phyloP scores from a whole-genome alignment of 140 eudicot genomes.

The Artemisia princeps region DNA sequence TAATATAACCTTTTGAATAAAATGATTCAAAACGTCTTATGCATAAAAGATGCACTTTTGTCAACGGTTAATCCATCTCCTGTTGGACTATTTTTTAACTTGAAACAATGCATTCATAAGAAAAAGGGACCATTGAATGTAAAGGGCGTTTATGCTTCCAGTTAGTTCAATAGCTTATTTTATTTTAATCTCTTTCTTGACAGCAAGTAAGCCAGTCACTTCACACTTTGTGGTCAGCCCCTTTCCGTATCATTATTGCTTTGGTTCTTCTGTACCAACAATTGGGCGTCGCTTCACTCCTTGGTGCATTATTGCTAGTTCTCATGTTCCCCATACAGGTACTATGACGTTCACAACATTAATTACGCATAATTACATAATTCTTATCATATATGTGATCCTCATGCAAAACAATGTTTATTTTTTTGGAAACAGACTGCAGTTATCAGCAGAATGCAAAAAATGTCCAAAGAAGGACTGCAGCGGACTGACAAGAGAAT shows the following conservation, averaged over 20 bases:
- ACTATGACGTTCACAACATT: neutral
- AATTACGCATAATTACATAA: slow-evolving; percentile 4
- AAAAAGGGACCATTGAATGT: neutral
- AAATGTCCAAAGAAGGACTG: slow-evolving; percentile 80
- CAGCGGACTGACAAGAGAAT: slow-evolving; percentile 84
- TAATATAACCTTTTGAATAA: slow-evolving; percentile 3
- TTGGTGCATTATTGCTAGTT: slow-evolving; percentile 73
- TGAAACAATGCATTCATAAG: neutral
- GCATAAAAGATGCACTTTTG: neutral
- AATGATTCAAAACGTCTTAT: slow-evolving; percentile 1
- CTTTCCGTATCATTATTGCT: slow-evolving; percentile 74
- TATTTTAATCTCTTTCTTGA: slow-evolving; percentile 17
- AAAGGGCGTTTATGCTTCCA: slow-evolving; percentile 12
- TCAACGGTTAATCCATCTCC: neutral
- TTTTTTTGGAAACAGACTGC: slow-evolving; percentile 49
- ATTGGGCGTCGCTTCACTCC: slow-evolving; percentile 79
- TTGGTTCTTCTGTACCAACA: slow-evolving; percentile 85
- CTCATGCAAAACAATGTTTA: neutral
- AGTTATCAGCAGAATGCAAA: slow-evolving; percentile 83
- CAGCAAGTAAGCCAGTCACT: slow-evolving; percentile 86
- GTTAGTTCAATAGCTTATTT: slow-evolving; percentile 20
- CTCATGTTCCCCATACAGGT: slow-evolving; percentile 90
- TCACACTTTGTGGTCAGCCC: slow-evolving; percentile 90
- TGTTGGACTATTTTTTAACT: neutral
- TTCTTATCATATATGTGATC: neutral